Percentiles rank a stretch among this genome's conserved stretches.
These are phyloP conservation scores for Piedraia hortae DNA, from an alignment of 2,329 filamentous ascomycete genomes.

Conservation along the genomic window DNA sequence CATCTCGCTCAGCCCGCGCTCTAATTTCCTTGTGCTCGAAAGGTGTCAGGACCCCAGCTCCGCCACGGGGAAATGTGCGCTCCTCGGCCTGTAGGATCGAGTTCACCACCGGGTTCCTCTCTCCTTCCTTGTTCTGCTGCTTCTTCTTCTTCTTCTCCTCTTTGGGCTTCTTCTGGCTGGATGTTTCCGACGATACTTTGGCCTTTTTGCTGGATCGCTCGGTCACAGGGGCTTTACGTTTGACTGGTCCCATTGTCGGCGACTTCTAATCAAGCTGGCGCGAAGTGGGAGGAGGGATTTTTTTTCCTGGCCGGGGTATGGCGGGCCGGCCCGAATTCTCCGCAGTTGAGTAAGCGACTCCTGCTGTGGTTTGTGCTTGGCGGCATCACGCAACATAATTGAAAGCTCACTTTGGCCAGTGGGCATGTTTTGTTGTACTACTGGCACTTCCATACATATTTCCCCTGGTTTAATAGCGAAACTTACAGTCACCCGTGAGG, in stretches of 20 bases:
- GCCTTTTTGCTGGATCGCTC: conserved; percentile 13
- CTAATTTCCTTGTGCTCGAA: conserved; percentile 92
- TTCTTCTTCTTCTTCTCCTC: conserved; percentile 2
- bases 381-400: no score
- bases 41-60: conserved; percentile 68
- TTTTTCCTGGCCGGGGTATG: no score
- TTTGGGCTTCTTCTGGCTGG: conserved; percentile 1
- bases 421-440: no score
- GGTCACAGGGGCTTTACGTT: conserved; percentile 18
- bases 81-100: conserved; percentile 47
- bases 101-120: conserved; percentile 10
- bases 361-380: no score
- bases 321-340: no score
- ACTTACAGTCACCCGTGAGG: no score
- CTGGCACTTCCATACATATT: no score
- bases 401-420: no score
- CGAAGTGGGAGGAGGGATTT: no score
- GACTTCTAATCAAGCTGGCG: no score
- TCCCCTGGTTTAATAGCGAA: no score
- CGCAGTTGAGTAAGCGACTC: no score
- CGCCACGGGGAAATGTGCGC: conserved; percentile 72
- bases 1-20: conserved; percentile 75
- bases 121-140: conserved; percentile 4
- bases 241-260: conserved; percentile 19
- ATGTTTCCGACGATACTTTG: conserved; percentile 8